Conservation (phyloP, 1,139 yeast genomes). For the Saccharomyces uvarum region DNA sequence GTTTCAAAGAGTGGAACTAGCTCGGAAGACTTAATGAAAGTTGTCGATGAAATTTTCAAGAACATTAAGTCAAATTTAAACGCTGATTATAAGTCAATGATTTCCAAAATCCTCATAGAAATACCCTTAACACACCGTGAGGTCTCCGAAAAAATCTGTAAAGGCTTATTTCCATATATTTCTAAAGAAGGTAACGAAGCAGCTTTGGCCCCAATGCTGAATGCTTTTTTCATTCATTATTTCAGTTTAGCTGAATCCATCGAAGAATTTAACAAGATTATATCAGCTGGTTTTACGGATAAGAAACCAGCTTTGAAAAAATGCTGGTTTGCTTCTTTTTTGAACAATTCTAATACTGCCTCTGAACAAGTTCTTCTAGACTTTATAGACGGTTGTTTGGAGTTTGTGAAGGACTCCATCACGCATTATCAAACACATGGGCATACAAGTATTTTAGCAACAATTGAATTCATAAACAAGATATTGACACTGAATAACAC, state of each 20-base stretch:
- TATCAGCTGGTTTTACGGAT: slow-evolving; percentile 55
- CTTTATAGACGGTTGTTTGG: slow-evolving; percentile 31
- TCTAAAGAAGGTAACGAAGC: slow-evolving; percentile 70
- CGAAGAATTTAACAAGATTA: slow-evolving; percentile 22
- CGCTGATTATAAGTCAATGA: slow-evolving; percentile 56
- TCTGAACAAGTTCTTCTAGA: slow-evolving; percentile 34
- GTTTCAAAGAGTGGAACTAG: slow-evolving; percentile 12
- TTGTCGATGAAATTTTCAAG: slow-evolving; percentile 49
- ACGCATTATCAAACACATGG: slow-evolving; percentile 17
- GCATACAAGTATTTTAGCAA: slow-evolving; percentile 19
- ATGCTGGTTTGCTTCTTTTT: slow-evolving; percentile 52
- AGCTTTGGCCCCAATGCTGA: slow-evolving; percentile 46
- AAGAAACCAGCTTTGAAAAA: slow-evolving; percentile 56
- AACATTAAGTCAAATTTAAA: slow-evolving; percentile 54
- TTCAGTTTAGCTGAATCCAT: slow-evolving; percentile 18
- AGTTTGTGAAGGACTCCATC: slow-evolving; percentile 11
- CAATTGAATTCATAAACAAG: slow-evolving; percentile 18
- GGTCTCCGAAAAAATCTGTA: slow-evolving; percentile 36
- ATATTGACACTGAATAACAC: slow-evolving; percentile 6
- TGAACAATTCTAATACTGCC: slow-evolving; percentile 30
- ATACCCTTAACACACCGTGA: slow-evolving; percentile 27
- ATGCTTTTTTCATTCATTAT: slow-evolving; percentile 43
- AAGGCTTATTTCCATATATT: slow-evolving; percentile 44
- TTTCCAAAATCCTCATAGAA: slow-evolving; percentile 37
- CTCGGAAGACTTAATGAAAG: slow-evolving; percentile 25